Conservation (phyloP, 495 filamentous ascomycete species). For the Aspergillus bridgeri region DNA sequence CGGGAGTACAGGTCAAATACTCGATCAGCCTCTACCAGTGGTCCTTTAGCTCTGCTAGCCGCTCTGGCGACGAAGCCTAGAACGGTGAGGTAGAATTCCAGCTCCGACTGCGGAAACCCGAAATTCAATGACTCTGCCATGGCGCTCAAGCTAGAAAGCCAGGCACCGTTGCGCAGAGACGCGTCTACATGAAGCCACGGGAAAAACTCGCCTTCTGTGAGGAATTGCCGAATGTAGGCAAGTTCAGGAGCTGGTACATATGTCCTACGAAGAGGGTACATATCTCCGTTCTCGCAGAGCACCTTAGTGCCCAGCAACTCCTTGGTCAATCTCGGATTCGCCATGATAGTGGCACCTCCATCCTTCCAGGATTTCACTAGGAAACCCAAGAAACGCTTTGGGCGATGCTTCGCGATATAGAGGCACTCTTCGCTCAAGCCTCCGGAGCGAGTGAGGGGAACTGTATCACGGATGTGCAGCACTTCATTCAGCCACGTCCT, state of each 20-base stretch:
- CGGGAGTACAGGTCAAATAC: slow-evolving; percentile 15
- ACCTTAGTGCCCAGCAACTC: no score
- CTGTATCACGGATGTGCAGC: slow-evolving; percentile 5
- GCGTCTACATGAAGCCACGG: slow-evolving; percentile 18
- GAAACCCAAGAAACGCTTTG: no score
- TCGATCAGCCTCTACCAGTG: not conserved
- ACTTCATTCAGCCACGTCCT: slow-evolving; percentile 10
- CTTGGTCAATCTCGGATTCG: no score
- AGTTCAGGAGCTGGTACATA: slow-evolving; percentile 15
- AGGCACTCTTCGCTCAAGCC: slow-evolving; percentile 20
- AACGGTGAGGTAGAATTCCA: slow-evolving; percentile 13
- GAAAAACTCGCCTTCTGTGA: slow-evolving; percentile 20
- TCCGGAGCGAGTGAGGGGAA: not conserved
- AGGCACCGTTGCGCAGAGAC: not conserved
- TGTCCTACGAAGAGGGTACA: slow-evolving; percentile 11
- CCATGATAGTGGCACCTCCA: no score
- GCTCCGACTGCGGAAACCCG: slow-evolving; percentile 11
- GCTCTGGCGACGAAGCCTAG: slow-evolving; percentile 4
- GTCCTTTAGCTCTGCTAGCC: no score
- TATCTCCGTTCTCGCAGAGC: slow-evolving; percentile 9
- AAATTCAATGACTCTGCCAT: slow-evolving; percentile 9
- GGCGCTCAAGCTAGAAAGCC: not conserved
- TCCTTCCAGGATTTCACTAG: no score
- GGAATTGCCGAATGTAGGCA: slow-evolving; percentile 14
- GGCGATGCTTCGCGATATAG: no score